A percentile compares a stretch with the other conserved stretches of the same genome.
Evolutionary conservation across 1,139 yeast species (phyloP).

Genomic region (Suhomyces coccinellae): DNA sequence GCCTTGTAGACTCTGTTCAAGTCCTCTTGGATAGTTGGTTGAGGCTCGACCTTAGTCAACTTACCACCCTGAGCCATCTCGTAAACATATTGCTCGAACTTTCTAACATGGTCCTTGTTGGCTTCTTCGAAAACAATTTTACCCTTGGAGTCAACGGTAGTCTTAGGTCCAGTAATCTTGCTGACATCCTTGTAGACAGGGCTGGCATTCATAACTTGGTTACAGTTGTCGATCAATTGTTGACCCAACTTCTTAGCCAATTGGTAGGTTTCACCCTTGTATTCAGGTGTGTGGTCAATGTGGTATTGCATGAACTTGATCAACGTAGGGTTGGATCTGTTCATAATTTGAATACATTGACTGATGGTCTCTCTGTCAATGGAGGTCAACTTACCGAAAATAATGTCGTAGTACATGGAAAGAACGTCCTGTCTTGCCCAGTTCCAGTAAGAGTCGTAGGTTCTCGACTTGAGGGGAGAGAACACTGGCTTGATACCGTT

Average conservation of each 20-base stretch:
- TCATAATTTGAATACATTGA: conserved; percentile 96
- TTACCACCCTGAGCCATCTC: conserved; percentile 97
- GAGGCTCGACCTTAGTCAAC: conserved; percentile 58
- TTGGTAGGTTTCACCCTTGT: conserved; percentile 85
- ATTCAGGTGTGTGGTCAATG: conserved; percentile 86
- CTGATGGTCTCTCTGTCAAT: conserved; percentile 95
- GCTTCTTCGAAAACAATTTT: conserved; percentile 80
- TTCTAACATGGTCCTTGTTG: conserved; percentile 88
- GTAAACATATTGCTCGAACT: conserved; percentile 90
- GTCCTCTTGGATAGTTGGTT: conserved; percentile 82
- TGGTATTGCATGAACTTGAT: conserved; percentile 97
- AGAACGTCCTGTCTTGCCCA: conserved; percentile 99
- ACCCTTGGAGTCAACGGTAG: conserved; percentile 86
- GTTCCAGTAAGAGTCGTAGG: conserved; percentile 97
- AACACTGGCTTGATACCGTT: conserved; percentile 88
- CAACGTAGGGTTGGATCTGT: conserved; percentile 91
- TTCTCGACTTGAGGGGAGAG: conserved; percentile 90
- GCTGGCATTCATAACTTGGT: conserved; percentile 73
- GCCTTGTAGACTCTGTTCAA: conserved; percentile 82
- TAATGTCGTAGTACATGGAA: conserved; percentile 91
- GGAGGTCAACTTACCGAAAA: conserved; percentile 86
- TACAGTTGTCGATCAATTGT: conserved; percentile 93
- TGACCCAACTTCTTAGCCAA: conserved; percentile 88
- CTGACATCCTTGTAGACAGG: conserved; percentile 96
- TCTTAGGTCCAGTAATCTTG: conserved; percentile 93